A percentile compares a stretch with the other conserved stretches of the same genome.
Evolutionary conservation across 2,329 filamentous ascomycete genomes (phyloP).

Genomic region (Monilinia aucupariae): DNA sequence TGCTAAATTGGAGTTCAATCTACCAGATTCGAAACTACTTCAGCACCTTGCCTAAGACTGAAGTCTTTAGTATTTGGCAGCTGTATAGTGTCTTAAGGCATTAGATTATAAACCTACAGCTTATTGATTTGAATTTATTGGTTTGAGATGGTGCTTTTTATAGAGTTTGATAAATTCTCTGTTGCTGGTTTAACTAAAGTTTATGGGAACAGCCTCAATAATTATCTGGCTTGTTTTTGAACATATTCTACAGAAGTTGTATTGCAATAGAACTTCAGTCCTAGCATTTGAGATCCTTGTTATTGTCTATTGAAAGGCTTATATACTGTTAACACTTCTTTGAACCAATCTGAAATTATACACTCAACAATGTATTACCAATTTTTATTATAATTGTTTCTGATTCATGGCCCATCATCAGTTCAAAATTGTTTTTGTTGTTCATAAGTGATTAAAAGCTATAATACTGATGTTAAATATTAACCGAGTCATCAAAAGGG

Average conservation of each 20-base stretch:
- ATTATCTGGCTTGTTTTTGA: neutral
- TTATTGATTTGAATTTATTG: neutral
- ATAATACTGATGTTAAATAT: neutral
- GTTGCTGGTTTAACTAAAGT: rapidly evolving
- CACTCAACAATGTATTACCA: neutral
- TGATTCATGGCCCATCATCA: neutral
- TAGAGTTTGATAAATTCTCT: too few relatives aligned
- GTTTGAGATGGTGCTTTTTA: too few relatives aligned
- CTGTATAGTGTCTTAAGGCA: neutral
- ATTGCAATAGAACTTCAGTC: neutral
- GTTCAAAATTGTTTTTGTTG: neutral
- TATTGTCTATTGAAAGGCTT: neutral
- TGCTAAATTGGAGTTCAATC: neutral
- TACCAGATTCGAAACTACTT: neutral
- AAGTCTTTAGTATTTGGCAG: neutral
- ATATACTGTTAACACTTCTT: neutral
- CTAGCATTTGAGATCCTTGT: neutral
- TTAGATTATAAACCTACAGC: neutral
- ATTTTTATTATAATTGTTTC: neutral
- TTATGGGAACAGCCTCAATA: neutral
- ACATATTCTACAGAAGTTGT: neutral
- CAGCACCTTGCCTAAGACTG: neutral
- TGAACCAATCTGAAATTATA: neutral
- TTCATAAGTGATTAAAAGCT: neutral
- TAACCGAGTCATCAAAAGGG: neutral